Evolutionary conservation across 805 yeast genomes (phyloP).

Genomic region (Teunomyces barrocoloradensis): DNA sequence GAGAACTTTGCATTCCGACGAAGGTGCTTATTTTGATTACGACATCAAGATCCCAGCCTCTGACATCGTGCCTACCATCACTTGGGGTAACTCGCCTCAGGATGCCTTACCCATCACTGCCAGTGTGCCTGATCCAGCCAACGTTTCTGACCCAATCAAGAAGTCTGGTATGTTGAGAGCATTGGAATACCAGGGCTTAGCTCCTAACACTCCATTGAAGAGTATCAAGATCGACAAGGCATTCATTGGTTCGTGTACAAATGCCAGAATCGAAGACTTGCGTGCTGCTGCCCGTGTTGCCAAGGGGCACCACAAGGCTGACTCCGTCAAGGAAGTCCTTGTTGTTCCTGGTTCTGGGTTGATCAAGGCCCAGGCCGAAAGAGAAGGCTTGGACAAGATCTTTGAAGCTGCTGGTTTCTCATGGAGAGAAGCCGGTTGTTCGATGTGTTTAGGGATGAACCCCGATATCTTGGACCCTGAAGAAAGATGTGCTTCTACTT

Average conservation of each 20-base stretch:
- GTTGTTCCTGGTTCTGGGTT: slow-evolving; percentile 98
- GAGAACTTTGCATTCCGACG: slow-evolving; percentile 84
- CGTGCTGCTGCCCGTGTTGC: slow-evolving; percentile 94
- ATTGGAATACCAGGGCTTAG: slow-evolving; percentile 85
- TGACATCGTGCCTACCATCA: slow-evolving; percentile 92
- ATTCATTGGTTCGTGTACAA: slow-evolving; percentile 97
- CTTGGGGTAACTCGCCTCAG: slow-evolving; percentile 99
- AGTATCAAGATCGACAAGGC: slow-evolving; percentile 86
- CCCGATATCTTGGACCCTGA: slow-evolving; percentile 94
- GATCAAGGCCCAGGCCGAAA: slow-evolving; percentile 90
- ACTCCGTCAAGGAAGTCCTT: slow-evolving; percentile 73
- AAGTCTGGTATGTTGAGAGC: slow-evolving; percentile 89
- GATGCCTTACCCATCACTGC: slow-evolving; percentile 96
- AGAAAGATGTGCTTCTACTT: slow-evolving; percentile 98
- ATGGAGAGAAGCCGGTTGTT: slow-evolving; percentile 99
- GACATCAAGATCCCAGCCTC: slow-evolving; percentile 77
- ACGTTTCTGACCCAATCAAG: slow-evolving; percentile 65
- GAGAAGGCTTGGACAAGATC: slow-evolving; percentile 89
- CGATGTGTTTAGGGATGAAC: slow-evolving; percentile 99
- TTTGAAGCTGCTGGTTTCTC: slow-evolving; percentile 92
- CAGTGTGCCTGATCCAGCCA: slow-evolving; percentile 85
- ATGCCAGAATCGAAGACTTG: slow-evolving; percentile 95
- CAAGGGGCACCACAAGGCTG: slow-evolving; percentile 84
- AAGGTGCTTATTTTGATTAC: slow-evolving; percentile 84
- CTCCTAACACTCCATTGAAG: slow-evolving; percentile 73